Evolutionary conservation across 305 asterid genomes (phyloP).

Genomic region (Fraxinus greggii): DNA sequence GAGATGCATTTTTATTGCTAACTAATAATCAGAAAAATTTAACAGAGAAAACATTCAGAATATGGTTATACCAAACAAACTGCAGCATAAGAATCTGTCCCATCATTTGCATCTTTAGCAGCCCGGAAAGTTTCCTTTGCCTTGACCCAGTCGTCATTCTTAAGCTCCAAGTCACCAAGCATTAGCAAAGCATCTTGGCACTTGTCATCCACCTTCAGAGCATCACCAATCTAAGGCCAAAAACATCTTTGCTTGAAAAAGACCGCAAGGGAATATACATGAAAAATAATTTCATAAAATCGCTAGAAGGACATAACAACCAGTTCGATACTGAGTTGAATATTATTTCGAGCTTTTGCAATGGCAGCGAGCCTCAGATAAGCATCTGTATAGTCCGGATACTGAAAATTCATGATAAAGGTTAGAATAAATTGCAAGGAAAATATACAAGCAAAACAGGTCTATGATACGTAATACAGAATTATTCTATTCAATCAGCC

Average conservation of each 20-base stretch:
- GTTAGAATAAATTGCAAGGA: conserved; percentile 23
- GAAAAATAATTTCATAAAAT: conserved; percentile 12
- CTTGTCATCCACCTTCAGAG: conserved; percentile 86
- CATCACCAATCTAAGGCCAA: conserved; percentile 73
- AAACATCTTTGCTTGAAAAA: conserved; percentile 21
- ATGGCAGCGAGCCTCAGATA: conserved; percentile 95
- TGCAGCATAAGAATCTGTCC: conserved; percentile 90
- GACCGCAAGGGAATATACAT: conserved; percentile 1
- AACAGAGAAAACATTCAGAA: conserved; percentile 22
- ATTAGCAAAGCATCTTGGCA: conserved; percentile 85
- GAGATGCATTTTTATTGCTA: conserved; percentile 9
- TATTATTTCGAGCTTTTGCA: conserved; percentile 84
- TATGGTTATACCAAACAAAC: conserved; percentile 75
- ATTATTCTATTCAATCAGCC: background rate
- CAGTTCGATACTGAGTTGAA: conserved; percentile 85
- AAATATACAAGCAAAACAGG: conserved; percentile 11
- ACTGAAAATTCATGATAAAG: conserved; percentile 53
- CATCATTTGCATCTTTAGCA: conserved; percentile 77
- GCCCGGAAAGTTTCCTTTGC: conserved; percentile 93
- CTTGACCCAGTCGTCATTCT: conserved; percentile 99
- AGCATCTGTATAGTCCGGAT: conserved; percentile 87
- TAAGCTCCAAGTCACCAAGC: conserved; percentile 98
- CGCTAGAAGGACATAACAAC: conserved; percentile 42
- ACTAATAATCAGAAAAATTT: conserved; percentile 15
- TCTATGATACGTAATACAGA: conserved; percentile 16